A percentile compares a stretch with the other conserved stretches of the same genome.
phyloP scores from a whole-genome alignment of 805 yeast genomes.

The Pichia gijzeniarum region DNA sequence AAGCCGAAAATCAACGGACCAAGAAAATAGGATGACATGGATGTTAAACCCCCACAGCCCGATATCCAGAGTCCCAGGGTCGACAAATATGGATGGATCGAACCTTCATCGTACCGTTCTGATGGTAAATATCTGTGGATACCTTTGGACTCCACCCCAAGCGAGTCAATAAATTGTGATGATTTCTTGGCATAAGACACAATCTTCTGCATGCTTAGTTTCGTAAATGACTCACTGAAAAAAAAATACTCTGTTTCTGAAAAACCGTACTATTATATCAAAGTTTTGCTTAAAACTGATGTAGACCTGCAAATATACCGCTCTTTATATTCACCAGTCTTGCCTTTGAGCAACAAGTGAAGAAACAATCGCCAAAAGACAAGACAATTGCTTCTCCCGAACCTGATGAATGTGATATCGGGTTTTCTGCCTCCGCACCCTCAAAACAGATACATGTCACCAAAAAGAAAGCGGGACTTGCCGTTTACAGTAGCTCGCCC shows the following conservation, averaged over 20 bases:
- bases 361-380: no score
- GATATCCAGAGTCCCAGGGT: constrained; percentile 77
- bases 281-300: no score
- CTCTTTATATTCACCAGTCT: no score
- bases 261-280: no score
- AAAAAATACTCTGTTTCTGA: no score
- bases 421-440: background rate
- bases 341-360: no score
- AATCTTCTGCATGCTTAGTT: background rate
- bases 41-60: constrained; percentile 82
- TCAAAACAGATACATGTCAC: background rate
- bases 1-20: constrained; percentile 69
- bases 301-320: no score
- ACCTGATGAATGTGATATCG: background rate
- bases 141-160: constrained; percentile 71
- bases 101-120: constrained; percentile 31
- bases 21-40: constrained; percentile 76
- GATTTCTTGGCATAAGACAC: constrained; percentile 13
- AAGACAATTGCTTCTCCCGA: background rate
- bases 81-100: constrained; percentile 24
- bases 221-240: background rate
- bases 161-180: constrained; percentile 39
- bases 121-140: constrained; percentile 67
- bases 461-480: background rate
- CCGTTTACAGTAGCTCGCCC: background rate